Conservation (phyloP, 1,139 yeast species). For the Pneumocystis jirovecii region DNA sequence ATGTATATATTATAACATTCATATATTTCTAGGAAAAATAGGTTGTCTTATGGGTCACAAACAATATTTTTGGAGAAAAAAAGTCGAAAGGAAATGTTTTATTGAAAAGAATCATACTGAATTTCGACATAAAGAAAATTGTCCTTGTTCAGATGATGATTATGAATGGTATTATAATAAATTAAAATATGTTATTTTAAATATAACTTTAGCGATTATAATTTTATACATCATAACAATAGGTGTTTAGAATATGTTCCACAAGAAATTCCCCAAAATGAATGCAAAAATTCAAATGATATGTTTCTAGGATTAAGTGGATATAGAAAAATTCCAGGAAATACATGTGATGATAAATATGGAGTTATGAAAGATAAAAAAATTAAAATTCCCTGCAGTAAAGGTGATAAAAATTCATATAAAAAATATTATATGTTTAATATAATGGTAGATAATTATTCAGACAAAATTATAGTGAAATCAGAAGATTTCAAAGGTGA, state of each 20-base stretch:
- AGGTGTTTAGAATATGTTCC: slow-evolving; percentile 33
- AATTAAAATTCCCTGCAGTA: slow-evolving; percentile 11
- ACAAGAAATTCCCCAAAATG: slow-evolving; percentile 11
- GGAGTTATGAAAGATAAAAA: slow-evolving; percentile 17
- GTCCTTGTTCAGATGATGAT: slow-evolving; percentile 52
- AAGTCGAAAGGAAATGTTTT: slow-evolving; percentile 52
- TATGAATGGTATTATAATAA: slow-evolving; percentile 63
- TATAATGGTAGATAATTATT: not conserved
- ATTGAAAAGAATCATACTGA: slow-evolving; percentile 48
- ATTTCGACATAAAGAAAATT: slow-evolving; percentile 42
- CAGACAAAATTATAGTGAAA: slow-evolving; percentile 16
- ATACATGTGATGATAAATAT: slow-evolving; percentile 29
- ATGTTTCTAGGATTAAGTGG: slow-evolving; percentile 23
- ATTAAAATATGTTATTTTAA: slow-evolving; percentile 3
- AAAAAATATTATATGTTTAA: not conserved
- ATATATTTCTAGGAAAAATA: slow-evolving; percentile 25
- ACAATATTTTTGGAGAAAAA: slow-evolving; percentile 55
- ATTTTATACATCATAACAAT: slow-evolving; percentile 26
- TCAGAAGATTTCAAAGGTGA: slow-evolving; percentile 28
- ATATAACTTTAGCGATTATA: slow-evolving; percentile 9
- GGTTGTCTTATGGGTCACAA: slow-evolving; percentile 60
- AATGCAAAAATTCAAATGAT: slow-evolving; percentile 22
- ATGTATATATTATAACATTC: not conserved
- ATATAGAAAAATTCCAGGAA: slow-evolving; percentile 34
- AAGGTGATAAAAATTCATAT: slow-evolving; percentile 14